Evolutionary conservation across 2,329 filamentous ascomycete species (phyloP).

Genomic region (Pleomassaria siparia): DNA sequence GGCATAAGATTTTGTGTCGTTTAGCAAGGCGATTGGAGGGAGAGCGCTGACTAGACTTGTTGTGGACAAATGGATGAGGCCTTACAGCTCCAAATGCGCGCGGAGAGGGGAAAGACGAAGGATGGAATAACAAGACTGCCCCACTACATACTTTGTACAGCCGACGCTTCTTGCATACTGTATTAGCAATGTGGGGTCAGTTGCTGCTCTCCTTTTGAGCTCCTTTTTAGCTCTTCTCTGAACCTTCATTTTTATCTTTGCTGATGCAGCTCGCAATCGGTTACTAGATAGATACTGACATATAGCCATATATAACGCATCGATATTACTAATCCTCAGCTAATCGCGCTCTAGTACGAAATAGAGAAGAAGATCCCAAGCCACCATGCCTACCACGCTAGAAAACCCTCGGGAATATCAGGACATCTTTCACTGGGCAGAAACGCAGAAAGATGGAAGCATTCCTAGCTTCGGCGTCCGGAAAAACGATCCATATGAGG

Average conservation of each 20-base stretch:
- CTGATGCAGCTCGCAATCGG: no score
- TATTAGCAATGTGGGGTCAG: conserved; percentile 12
- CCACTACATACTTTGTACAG: conserved; percentile 6
- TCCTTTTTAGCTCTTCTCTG: not conserved
- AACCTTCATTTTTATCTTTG: conserved; percentile 2
- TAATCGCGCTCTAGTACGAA: no score
- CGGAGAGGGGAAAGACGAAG: not conserved
- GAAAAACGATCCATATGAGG: conserved; percentile 58
- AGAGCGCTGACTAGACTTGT: not conserved
- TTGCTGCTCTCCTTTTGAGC: not conserved
- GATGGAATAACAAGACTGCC: conserved; percentile 3
- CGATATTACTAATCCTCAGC: no score
- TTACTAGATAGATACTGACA: no score
- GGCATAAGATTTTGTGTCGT: conserved; percentile 5
- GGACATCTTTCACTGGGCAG: conserved; percentile 54
- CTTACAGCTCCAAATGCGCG: not conserved
- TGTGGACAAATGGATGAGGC: not conserved
- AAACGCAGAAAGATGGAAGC: conserved; percentile 59
- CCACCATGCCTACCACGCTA: conserved; percentile 24
- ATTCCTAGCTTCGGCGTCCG: conserved; percentile 57
- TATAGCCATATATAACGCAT: no score
- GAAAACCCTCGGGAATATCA: conserved; percentile 42
- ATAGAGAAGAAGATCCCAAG: conserved; percentile 1
- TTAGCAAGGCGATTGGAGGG: conserved; percentile 19
- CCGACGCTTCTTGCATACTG: not conserved